Conservation (phyloP, 345 rosid species). For the Rhodomyrtus tomentosa region DNA sequence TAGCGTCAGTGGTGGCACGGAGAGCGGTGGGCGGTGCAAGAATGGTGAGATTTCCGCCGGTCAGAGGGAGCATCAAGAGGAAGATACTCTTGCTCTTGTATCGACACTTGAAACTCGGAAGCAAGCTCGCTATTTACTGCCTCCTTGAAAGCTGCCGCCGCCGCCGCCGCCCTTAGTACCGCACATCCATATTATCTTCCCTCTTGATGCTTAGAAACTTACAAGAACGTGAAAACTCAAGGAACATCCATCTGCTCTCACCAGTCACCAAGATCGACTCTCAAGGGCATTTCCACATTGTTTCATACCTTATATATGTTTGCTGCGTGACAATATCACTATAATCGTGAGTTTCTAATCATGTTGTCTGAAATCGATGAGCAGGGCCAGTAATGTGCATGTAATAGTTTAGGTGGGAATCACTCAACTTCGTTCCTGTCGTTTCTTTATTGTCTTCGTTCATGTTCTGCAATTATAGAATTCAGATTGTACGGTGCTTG, state of each 20-base stretch:
- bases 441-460: not conserved
- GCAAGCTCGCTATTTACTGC: not conserved
- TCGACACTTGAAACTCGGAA: slow-evolving; percentile 11
- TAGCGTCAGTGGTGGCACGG: not conserved
- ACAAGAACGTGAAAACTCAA: not conserved
- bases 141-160: not conserved
- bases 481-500: not conserved
- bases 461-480: not conserved
- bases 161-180: not conserved
- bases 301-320: not conserved
- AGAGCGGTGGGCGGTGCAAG: not conserved
- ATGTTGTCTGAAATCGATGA: not conserved
- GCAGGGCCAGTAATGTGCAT: not conserved
- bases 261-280: not conserved
- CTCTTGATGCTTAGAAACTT: not conserved
- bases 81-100: slow-evolving; percentile 17
- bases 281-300: not conserved
- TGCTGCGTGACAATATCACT: not conserved
- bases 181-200: not conserved
- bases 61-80: slow-evolving; percentile 33
- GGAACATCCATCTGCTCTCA: not conserved
- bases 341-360: not conserved
- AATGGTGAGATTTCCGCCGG: slow-evolving; percentile 1
- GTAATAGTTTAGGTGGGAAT: not conserved
- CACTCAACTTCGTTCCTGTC: not conserved